A percentile compares a stretch with the other conserved stretches of the same genome.
phyloP scores from a whole-genome alignment of 768 basidiomycete genomes.

The Boletus pseudopeckii region DNA sequence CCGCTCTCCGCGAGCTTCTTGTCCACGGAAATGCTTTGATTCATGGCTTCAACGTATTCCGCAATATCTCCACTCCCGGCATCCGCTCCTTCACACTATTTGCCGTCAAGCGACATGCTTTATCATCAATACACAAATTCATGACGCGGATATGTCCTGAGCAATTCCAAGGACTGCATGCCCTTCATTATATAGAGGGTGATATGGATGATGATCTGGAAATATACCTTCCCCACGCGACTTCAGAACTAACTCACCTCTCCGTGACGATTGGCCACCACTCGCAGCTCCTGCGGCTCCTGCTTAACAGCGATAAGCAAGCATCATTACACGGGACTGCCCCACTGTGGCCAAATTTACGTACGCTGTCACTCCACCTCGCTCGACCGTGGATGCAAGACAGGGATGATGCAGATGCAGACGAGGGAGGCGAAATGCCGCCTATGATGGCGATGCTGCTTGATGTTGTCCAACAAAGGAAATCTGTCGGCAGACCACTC shows the following conservation, averaged over 20 bases:
- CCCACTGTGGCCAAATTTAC: conserved; percentile 32
- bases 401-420: conserved; percentile 30
- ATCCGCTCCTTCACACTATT: conserved; percentile 25
- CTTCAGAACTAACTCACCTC: conserved; percentile 35
- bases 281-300: conserved; percentile 31
- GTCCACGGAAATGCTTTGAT: conserved; percentile 31
- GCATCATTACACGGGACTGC: conserved; percentile 30
- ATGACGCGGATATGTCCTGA: conserved; percentile 34
- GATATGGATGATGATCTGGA: conserved; percentile 35
- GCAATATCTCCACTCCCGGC: conserved; percentile 32
- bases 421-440: conserved; percentile 32
- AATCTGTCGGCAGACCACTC: conserved; percentile 28
- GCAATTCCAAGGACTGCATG: conserved; percentile 31
- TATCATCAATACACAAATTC: conserved; percentile 35
- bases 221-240: conserved; percentile 31
- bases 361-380: conserved; percentile 28
- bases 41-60: conserved; percentile 35
- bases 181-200: conserved; percentile 34
- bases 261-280: conserved; percentile 33
- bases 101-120: conserved; percentile 26
- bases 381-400: conserved; percentile 28
- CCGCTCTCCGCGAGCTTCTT: conserved; percentile 27
- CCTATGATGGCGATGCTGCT: conserved; percentile 31
- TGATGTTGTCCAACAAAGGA: conserved; percentile 32
- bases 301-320: conserved; percentile 34